phyloP scores from a whole-genome alignment of 805 yeast species.

The Cyberlindnera veronae region DNA sequence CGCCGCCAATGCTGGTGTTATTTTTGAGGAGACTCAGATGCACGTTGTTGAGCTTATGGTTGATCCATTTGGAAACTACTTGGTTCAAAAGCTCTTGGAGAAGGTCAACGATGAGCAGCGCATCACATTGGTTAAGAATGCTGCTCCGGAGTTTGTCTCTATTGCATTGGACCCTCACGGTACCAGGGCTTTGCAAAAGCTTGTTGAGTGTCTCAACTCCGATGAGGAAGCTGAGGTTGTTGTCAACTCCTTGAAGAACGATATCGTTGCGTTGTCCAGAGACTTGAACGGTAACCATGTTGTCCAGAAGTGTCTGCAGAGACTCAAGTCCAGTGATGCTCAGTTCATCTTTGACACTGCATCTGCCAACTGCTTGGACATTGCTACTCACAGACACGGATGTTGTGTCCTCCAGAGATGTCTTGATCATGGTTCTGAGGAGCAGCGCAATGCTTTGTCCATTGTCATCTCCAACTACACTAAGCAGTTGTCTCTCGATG shows the following conservation, averaged over 20 bases:
- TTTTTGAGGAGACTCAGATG: constrained; percentile 74
- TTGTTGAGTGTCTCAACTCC: constrained; percentile 76
- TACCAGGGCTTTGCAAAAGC: constrained; percentile 89
- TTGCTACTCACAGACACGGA: constrained; percentile 95
- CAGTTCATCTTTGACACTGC: constrained; percentile 92
- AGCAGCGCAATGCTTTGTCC: constrained; percentile 67
- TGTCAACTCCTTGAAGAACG: constrained; percentile 56
- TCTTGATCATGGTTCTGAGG: constrained; percentile 77
- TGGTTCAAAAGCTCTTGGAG: constrained; percentile 87
- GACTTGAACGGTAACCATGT: constrained; percentile 97
- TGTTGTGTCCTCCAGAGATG: constrained; percentile 97
- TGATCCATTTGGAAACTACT: constrained; percentile 96
- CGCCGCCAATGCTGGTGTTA: constrained; percentile 61
- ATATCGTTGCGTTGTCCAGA: constrained; percentile 75
- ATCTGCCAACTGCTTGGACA: constrained; percentile 62
- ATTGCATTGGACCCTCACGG: constrained; percentile 95
- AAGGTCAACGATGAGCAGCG: constrained; percentile 69
- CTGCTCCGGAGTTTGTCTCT: constrained; percentile 67
- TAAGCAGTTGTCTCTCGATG: constrained; percentile 74
- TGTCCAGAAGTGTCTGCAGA: constrained; percentile 85
- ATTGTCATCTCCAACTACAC: constrained; percentile 65
- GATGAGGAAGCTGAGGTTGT: constrained; percentile 69
- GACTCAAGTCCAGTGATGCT: constrained; percentile 60
- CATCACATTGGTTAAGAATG: constrained; percentile 60
- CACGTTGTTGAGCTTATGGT: constrained; percentile 86